Evolutionary conservation across 148 eudicot species (phyloP), one percentile per base, ranked within the genome.

Genomic region (Vaccinium corymbosum): DNA sequence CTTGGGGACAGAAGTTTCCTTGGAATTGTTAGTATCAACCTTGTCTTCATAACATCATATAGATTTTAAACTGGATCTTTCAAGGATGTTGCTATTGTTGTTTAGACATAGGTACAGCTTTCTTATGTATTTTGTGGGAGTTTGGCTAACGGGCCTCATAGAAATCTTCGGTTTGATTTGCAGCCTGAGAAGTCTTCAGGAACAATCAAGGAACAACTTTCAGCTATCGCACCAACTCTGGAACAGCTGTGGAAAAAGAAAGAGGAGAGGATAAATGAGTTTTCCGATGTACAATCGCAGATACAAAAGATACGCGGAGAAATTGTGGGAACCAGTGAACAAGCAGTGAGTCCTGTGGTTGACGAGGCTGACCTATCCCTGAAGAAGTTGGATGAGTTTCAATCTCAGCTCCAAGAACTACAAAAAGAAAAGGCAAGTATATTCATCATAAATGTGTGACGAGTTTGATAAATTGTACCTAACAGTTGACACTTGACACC

Each of bases 201-300:
- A 76, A 95, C 99, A 4, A 97, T 97, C 80, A 97, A 95, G 90
- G 96, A 97, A 85, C 98, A 97, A 84, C 95, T 97, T 86, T 95
- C 92, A 51, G 96, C 97, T 48, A 87, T 97, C 83, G 97, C 98
- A 56, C 99, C 99, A 19, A 89, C 90, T 22, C 81, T 97, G 89
- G 98, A 97, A 87, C 91, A 92, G 86, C 90, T 97, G 66, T 93
- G 95, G 89, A 87, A 88, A 66, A 96, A 91, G 83, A 97, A 97
- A 84, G 98, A 97, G 83, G 95, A 93, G 72, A 95, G 98, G 84
- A 86, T 95, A 83, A 90, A 89, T 72, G 95, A 93, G 27, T 91
- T 97, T 82, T 90, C 89, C 51, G 96, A 95, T 83, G 95, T 97
- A 83, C 98, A 93, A 82, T 82, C 92, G 55, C 99, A 97, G 82